Conservation (phyloP, 306 rosid genomes). For the Vachellia pachyceras region DNA sequence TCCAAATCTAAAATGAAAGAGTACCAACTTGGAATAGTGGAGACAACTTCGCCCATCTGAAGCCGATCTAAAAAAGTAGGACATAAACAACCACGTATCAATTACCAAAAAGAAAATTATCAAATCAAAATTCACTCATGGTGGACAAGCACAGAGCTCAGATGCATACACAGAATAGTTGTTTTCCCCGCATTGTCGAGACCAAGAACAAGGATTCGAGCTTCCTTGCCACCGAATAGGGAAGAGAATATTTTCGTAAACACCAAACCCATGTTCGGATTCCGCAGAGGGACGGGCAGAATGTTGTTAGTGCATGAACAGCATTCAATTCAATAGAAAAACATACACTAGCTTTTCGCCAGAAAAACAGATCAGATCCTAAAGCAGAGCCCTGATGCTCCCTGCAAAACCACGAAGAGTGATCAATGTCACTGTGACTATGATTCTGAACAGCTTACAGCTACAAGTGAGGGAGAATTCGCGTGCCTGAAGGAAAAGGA, state of each 20-base stretch:
- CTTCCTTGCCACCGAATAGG: conserved; percentile 90
- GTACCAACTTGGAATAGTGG: conserved; percentile 97
- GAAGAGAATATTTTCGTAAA: conserved; percentile 91
- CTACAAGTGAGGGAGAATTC: background rate
- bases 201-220: conserved; percentile 99
- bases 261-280: conserved; percentile 76
- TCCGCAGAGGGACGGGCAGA: conserved; percentile 36
- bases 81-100: conserved; percentile 35
- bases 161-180: conserved; percentile 81
- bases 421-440: conserved; percentile 30
- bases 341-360: background rate
- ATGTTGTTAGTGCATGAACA: conserved; percentile 47
- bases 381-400: conserved; percentile 58
- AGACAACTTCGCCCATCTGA: conserved; percentile 99
- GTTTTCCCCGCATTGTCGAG: conserved; percentile 99
- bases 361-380: conserved; percentile 70
- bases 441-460: background rate
- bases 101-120: background rate
- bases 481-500: conserved; percentile 1
- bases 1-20: conserved; percentile 49
- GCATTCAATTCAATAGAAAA: conserved; percentile 8
- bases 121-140: conserved; percentile 1
- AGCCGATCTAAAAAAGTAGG: conserved; percentile 83
- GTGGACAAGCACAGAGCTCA: conserved; percentile 9
- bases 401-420: conserved; percentile 38